Evolutionary conservation across 2,329 filamentous ascomycete genomes (phyloP).

Genomic region (Fusarium concolor): DNA sequence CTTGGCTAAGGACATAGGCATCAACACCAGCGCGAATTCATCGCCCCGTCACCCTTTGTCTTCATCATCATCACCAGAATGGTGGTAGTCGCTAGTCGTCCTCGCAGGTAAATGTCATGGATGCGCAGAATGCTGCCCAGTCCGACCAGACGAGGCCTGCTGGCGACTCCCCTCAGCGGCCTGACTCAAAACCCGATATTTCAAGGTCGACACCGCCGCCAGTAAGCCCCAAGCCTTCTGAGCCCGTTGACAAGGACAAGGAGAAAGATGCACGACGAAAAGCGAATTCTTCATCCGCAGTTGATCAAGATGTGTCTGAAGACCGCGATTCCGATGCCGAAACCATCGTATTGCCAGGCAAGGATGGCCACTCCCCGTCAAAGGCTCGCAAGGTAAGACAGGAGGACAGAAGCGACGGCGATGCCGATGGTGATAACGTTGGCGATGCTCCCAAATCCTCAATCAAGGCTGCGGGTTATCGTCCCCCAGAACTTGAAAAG

Average conservation of each 20-base stretch:
- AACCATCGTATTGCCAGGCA: conserved; percentile 75
- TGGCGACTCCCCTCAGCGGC: conserved; percentile 63
- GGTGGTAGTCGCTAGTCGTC: conserved; percentile 65
- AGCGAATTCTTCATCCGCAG: conserved; percentile 46
- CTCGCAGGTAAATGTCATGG: conserved; percentile 73
- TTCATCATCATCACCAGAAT: conserved; percentile 61
- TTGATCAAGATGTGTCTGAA: conserved; percentile 54
- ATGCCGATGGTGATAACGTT: conserved; percentile 48
- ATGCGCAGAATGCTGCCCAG: conserved; percentile 75
- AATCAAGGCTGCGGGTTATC: conserved; percentile 47
- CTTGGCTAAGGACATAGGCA: conserved; percentile 31
- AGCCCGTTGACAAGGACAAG: conserved; percentile 37
- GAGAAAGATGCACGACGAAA: conserved; percentile 47
- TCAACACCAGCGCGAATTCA: conserved; percentile 42
- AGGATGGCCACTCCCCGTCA: conserved; percentile 72
- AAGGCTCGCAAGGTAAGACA: conserved; percentile 74
- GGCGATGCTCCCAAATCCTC: conserved; percentile 55
- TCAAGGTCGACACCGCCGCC: conserved; percentile 42
- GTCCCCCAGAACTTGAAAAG: conserved; percentile 51
- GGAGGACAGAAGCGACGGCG: conserved; percentile 71
- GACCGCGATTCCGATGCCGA: conserved; percentile 78
- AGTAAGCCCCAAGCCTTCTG: conserved; percentile 42
- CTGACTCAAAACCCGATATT: conserved; percentile 42
- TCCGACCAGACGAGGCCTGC: conserved; percentile 70
- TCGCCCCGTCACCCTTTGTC: conserved; percentile 40